These are phyloP conservation scores for Nakazawaea holstii DNA, from an alignment of 805 yeast genomes.

Conservation along the genomic window DNA sequence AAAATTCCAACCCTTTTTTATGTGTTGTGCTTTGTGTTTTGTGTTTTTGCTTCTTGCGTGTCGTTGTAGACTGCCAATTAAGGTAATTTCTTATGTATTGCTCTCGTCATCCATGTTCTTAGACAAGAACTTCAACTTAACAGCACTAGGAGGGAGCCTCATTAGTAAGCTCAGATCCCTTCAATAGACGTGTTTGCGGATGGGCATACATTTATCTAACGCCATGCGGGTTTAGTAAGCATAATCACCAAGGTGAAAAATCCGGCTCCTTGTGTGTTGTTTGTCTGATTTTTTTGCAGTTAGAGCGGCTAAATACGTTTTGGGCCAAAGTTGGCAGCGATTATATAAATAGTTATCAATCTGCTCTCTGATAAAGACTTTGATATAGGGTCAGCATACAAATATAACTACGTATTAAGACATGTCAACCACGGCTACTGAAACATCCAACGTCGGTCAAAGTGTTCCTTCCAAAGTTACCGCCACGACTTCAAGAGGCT, in stretches of 20 bases:
- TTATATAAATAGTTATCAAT: neutral
- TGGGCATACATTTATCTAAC: too few relatives aligned
- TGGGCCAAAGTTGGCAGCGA: too few relatives aligned
- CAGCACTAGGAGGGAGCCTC: too few relatives aligned
- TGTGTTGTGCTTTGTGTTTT: neutral
- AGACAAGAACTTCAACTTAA: too few relatives aligned
- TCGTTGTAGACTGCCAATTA: neutral
- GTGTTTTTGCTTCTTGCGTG: neutral
- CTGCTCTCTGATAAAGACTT: neutral
- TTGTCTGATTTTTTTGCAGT: too few relatives aligned
- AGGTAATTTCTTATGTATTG: neutral
- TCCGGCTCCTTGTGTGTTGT: too few relatives aligned
- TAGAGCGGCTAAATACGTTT: too few relatives aligned
- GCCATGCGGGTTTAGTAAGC: too few relatives aligned
- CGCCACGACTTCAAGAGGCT: slow-evolving; percentile 34
- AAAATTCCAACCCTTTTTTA: too few relatives aligned
- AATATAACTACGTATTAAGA: neutral
- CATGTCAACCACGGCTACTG: slow-evolving; percentile 11
- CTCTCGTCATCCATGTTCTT: neutral
- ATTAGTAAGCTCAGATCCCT: too few relatives aligned
- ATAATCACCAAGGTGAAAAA: too few relatives aligned
- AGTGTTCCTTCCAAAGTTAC: slow-evolving; percentile 20
- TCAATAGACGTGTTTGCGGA: too few relatives aligned
- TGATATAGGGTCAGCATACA: neutral
- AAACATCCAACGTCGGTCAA: slow-evolving; percentile 1